Evolutionary conservation across 2,329 filamentous ascomycete species (phyloP).

Genomic region (Rutstroemia sp.): DNA sequence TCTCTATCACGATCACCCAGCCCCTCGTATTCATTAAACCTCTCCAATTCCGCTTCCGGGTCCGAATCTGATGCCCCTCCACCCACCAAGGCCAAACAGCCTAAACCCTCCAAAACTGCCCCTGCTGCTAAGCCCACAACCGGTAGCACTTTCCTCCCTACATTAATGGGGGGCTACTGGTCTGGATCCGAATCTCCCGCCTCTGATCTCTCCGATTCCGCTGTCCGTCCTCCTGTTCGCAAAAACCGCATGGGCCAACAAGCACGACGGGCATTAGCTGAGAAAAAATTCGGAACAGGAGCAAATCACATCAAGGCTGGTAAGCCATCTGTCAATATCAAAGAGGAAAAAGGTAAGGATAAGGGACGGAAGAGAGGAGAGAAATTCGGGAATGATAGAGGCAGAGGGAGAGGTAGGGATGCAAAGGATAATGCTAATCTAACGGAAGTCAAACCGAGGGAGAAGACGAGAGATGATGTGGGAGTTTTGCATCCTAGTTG

Average conservation of each 20-base stretch:
- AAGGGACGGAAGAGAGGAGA: slow-evolving; percentile 25
- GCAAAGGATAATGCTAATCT: slow-evolving; percentile 8
- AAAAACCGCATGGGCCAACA: slow-evolving; percentile 74
- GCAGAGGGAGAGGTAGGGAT: slow-evolving; percentile 8
- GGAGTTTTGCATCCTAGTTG: slow-evolving; percentile 56
- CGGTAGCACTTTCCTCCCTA: slow-evolving; percentile 60
- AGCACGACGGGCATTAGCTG: slow-evolving; percentile 70
- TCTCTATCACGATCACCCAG: slow-evolving; percentile 16
- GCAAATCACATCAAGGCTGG: slow-evolving; percentile 39
- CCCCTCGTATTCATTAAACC: not conserved
- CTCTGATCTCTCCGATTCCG: slow-evolving; percentile 55
- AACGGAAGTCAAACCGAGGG: slow-evolving; percentile 25
- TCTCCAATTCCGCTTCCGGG: slow-evolving; percentile 4
- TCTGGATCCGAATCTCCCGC: slow-evolving; percentile 62
- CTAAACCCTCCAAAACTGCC: slow-evolving; percentile 11
- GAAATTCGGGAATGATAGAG: slow-evolving; percentile 8
- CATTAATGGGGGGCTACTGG: slow-evolving; percentile 72
- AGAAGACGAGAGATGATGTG: slow-evolving; percentile 38
- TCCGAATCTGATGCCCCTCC: not conserved
- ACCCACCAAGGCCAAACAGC: slow-evolving; percentile 17
- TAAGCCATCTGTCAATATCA: not conserved
- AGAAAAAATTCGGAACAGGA: slow-evolving; percentile 68
- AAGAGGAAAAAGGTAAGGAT: slow-evolving; percentile 31
- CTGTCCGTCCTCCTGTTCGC: slow-evolving; percentile 46
- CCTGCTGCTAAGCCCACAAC: slow-evolving; percentile 9